phyloP scores from a whole-genome alignment of 1,139 yeast species.

The Chernovozyma sophiae-reginae region DNA sequence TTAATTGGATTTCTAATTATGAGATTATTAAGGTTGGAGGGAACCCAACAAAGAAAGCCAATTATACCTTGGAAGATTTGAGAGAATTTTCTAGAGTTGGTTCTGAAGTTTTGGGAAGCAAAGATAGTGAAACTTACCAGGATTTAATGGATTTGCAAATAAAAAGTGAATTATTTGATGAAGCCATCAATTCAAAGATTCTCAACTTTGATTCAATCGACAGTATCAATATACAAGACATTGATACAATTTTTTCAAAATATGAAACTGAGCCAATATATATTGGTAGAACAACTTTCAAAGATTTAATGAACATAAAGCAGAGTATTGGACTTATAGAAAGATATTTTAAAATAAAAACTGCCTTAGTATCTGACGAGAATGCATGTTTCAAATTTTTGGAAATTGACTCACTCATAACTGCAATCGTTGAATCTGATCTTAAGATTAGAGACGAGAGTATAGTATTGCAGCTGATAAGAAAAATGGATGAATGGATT shows the following conservation, averaged over 20 bases:
- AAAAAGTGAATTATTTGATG: conserved; percentile 27
- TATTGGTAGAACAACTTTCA: neutral
- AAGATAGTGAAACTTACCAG: conserved; percentile 22
- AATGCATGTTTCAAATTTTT: neutral
- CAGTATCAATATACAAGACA: conserved; percentile 18
- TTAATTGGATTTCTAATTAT: conserved; percentile 46
- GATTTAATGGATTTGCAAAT: conserved; percentile 23
- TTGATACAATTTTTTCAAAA: conserved; percentile 11
- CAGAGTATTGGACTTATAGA: conserved; percentile 19
- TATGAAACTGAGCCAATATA: neutral
- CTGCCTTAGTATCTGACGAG: conserved; percentile 5
- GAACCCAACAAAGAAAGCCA: conserved; percentile 34
- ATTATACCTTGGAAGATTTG: conserved; percentile 34
- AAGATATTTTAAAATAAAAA: conserved; percentile 6
- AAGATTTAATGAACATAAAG: conserved; percentile 19
- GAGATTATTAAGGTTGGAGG: conserved; percentile 34
- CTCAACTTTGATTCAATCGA: conserved; percentile 22
- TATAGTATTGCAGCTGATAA: neutral
- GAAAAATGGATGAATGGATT: neutral
- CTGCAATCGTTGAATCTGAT: neutral
- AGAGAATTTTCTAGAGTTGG: conserved; percentile 40
- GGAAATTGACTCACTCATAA: neutral
- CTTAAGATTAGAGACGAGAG: neutral
- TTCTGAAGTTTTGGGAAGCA: conserved; percentile 24
- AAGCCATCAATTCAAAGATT: conserved; percentile 23